Percentiles rank a stretch among this genome's conserved stretches.
These are phyloP conservation scores for Discostella stelligeroides DNA, from an alignment of 108 stramenopile genomes.

Conservation along the genomic window DNA sequence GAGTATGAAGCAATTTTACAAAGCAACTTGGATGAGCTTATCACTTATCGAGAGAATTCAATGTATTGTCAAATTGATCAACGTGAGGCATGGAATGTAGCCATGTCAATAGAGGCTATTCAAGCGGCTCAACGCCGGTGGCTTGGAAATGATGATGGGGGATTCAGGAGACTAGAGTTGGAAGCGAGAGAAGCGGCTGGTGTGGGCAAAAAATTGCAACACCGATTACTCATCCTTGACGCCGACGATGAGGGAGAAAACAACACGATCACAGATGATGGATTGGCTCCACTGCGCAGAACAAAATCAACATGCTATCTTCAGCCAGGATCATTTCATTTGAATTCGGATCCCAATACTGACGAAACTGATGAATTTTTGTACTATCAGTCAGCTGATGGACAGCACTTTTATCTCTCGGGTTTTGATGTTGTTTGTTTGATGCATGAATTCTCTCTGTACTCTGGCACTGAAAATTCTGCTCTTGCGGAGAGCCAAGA, in stretches of 20 bases:
- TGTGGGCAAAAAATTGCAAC: not conserved
- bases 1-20: slow-evolving; percentile 32
- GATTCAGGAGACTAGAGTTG: slow-evolving; percentile 32
- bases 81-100: slow-evolving; percentile 36
- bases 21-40: slow-evolving; percentile 27
- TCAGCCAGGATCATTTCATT: slow-evolving; percentile 27
- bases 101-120: slow-evolving; percentile 42
- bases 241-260: not conserved
- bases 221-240: not conserved
- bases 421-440: slow-evolving; percentile 81
- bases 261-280: not conserved
- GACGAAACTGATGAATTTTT: slow-evolving; percentile 56
- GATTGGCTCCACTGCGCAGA: no score
- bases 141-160: slow-evolving; percentile 33
- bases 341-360: slow-evolving; percentile 1
- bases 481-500: not conserved
- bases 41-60: slow-evolving; percentile 21
- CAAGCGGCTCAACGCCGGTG: slow-evolving; percentile 38
- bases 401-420: slow-evolving; percentile 71
- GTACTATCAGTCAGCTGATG: slow-evolving; percentile 77
- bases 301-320: slow-evolving; percentile 14
- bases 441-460: slow-evolving; percentile 59
- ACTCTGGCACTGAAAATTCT: slow-evolving; percentile 1
- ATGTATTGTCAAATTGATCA: slow-evolving; percentile 35
- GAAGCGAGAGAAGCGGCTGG: slow-evolving; percentile 13